Percentiles rank a stretch among this genome's conserved stretches.
These are phyloP conservation scores for Vigna trinervia DNA, from an alignment of 306 rosid genomes.

Conservation along the genomic window DNA sequence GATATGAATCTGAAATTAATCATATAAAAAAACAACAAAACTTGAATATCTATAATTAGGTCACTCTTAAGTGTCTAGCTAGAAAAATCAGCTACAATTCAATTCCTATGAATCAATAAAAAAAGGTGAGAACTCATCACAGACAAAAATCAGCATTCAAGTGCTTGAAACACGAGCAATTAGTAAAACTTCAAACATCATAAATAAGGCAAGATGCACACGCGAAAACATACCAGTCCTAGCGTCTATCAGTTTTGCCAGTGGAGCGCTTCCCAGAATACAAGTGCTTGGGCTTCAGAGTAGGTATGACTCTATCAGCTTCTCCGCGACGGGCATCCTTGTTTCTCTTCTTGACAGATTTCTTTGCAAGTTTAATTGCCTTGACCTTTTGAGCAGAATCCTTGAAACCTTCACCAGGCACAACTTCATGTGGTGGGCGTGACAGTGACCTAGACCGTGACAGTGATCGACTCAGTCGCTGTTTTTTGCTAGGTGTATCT, in stretches of 20 bases:
- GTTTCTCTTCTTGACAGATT: conserved; percentile 73
- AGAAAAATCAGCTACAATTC: conserved; percentile 16
- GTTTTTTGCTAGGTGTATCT: conserved; percentile 73
- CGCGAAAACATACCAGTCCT: conserved; percentile 43
- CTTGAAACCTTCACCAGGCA: conserved; percentile 86
- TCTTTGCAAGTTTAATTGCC: conserved; percentile 72
- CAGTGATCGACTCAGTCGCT: conserved; percentile 56
- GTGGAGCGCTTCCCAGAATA: conserved; percentile 77
- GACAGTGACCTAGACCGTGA: conserved; percentile 67
- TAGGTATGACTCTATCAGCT: conserved; percentile 91
- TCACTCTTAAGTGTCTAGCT: not conserved
- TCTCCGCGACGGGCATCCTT: conserved; percentile 88
- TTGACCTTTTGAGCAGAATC: conserved; percentile 75
- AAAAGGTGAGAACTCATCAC: not conserved
- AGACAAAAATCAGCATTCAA: not conserved
- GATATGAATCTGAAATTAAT: not conserved
- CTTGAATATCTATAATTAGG: conserved; percentile 11
- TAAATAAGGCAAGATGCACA: conserved; percentile 12
- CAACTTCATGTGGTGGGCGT: conserved; percentile 70
- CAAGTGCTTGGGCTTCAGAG: conserved; percentile 79
- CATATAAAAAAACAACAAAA: conserved; percentile 6
- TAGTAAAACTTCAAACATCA: not conserved
- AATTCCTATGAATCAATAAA: not conserved
- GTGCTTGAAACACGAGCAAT: not conserved
- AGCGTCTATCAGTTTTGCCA: conserved; percentile 84